Evolutionary conservation across 2,329 filamentous ascomycete species (phyloP).

Genomic region (Aspergillus terreus): DNA sequence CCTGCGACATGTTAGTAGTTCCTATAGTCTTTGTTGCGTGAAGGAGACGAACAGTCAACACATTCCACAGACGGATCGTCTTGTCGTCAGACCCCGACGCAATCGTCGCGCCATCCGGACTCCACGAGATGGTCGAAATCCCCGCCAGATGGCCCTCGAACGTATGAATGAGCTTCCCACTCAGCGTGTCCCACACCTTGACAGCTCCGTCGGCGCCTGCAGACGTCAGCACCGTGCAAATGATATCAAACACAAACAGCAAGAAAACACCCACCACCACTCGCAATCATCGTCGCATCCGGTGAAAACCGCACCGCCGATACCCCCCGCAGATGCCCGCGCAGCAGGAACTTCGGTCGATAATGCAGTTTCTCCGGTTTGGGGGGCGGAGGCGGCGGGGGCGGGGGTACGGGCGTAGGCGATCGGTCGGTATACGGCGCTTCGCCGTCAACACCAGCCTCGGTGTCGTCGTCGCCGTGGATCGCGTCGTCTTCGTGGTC

Average conservation of each 20-base stretch:
- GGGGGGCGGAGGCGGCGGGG: constrained; percentile 38
- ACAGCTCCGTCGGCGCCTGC: constrained; percentile 78
- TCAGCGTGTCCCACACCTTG: constrained; percentile 82
- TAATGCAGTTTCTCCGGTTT: constrained; percentile 64
- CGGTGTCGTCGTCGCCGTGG: constrained; percentile 19
- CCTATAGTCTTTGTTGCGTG: neutral
- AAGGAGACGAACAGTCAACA: constrained; percentile 43
- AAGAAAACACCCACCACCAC: constrained; percentile 56
- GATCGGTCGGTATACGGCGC: constrained; percentile 26
- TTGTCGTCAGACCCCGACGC: constrained; percentile 96
- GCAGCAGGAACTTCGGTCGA: constrained; percentile 64
- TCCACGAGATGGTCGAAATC: constrained; percentile 91
- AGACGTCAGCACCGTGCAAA: constrained; percentile 9
- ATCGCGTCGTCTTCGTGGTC: constrained; percentile 3
- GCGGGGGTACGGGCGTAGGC: constrained; percentile 35
- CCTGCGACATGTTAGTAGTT: constrained; percentile 24
- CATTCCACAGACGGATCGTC: constrained; percentile 87
- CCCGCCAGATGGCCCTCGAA: constrained; percentile 92
- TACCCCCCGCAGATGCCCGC: constrained; percentile 74
- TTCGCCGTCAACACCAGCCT: constrained; percentile 11
- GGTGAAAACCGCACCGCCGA: constrained; percentile 88
- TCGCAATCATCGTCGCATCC: constrained; percentile 84
- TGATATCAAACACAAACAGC: neutral
- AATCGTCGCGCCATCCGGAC: constrained; percentile 79
- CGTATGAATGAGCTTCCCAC: constrained; percentile 77